These are phyloP conservation scores for Pichia sp. DNA, from an alignment of 1,139 yeast species.

Conservation along the genomic window DNA sequence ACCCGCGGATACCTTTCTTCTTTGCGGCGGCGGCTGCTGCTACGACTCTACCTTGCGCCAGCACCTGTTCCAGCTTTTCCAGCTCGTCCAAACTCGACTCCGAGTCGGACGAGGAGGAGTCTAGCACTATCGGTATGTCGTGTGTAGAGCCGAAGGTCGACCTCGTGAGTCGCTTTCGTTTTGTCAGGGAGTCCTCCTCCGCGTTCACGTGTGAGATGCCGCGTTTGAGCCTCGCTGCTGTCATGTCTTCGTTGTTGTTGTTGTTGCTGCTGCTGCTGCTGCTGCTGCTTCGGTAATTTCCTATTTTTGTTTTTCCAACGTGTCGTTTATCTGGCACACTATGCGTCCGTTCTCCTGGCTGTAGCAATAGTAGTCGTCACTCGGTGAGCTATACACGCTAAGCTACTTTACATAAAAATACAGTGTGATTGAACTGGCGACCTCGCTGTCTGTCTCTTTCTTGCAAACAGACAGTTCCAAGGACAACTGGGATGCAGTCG, in stretches of 20 bases:
- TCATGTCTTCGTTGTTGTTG: not conserved
- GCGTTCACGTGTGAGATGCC: not conserved
- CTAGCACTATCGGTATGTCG: slow-evolving; percentile 15
- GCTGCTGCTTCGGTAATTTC: no score
- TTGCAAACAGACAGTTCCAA: no score
- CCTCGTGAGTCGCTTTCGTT: slow-evolving; percentile 14
- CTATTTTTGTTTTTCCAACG: no score
- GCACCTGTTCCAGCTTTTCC: slow-evolving; percentile 1
- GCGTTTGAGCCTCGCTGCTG: not conserved
- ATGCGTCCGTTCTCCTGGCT: no score
- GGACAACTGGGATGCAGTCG: no score
- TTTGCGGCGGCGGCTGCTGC: not conserved
- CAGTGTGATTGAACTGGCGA: no score
- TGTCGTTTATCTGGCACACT: no score
- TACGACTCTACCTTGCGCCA: not conserved
- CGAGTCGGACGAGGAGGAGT: slow-evolving; percentile 12
- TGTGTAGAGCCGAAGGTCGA: slow-evolving; percentile 10
- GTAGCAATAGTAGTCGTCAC: no score
- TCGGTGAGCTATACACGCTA: no score
- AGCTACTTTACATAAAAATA: no score
- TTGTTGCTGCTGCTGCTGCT: not conserved
- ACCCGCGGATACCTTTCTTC: not conserved
- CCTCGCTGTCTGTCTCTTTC: no score
- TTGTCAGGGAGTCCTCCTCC: not conserved
- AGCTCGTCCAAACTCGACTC: not conserved